phyloP scores from a whole-genome alignment of 768 basidiomycete genomes.

The Chalciporus chontae region DNA sequence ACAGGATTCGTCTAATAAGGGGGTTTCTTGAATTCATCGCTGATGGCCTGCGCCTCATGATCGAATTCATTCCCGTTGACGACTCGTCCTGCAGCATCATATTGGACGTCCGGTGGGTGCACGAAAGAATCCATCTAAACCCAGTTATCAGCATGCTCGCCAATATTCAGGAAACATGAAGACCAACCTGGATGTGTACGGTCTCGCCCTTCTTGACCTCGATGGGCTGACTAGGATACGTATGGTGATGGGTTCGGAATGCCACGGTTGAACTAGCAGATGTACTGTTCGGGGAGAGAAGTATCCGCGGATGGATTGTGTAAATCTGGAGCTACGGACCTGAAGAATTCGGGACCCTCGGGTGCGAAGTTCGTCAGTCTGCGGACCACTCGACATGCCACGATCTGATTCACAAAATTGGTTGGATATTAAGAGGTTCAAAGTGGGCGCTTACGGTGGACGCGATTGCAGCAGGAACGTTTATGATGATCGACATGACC shows the following conservation, averaged over 20 bases:
- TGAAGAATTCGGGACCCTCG: conserved; percentile 46
- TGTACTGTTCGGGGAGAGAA: conserved; percentile 29
- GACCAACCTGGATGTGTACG: conserved; percentile 57
- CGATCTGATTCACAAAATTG: conserved; percentile 47
- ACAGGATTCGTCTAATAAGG: conserved; percentile 30
- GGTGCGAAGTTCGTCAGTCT: conserved; percentile 57
- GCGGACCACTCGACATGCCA: conserved; percentile 60
- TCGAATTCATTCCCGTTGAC: conserved; percentile 47
- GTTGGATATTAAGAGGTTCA: background rate
- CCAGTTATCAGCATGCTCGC: conserved; percentile 3
- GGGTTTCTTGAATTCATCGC: conserved; percentile 62
- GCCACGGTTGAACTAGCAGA: conserved; percentile 52
- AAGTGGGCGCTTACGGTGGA: conserved; percentile 47
- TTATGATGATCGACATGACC: conserved; percentile 72
- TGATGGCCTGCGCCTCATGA: conserved; percentile 56
- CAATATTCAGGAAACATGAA: background rate
- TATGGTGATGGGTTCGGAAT: conserved; percentile 45
- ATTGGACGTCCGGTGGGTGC: conserved; percentile 44
- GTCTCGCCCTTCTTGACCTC: conserved; percentile 42
- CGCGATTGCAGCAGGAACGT: conserved; percentile 68
- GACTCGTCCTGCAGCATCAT: conserved; percentile 56
- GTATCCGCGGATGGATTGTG: conserved; percentile 25
- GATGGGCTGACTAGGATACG: conserved; percentile 20
- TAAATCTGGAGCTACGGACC: conserved; percentile 36
- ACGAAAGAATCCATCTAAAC: conserved; percentile 68